These are phyloP conservation scores for Sporothrix inflata DNA, from an alignment of 2,329 filamentous ascomycete species.

Conservation along the genomic window DNA sequence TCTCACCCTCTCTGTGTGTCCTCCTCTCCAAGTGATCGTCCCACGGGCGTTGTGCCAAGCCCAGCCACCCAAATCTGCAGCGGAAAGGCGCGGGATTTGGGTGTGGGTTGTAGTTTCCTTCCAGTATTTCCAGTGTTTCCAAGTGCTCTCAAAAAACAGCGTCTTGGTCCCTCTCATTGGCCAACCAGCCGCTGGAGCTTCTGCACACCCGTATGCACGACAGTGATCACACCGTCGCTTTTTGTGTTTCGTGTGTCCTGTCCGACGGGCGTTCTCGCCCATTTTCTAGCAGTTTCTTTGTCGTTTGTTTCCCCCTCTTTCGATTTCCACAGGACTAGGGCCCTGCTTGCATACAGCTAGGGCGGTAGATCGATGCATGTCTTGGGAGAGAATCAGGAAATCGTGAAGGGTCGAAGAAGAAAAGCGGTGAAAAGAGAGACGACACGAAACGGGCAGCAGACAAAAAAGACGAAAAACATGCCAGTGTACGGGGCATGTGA, in stretches of 20 bases:
- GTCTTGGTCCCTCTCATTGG: conserved; percentile 8
- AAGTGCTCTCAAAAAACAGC: neutral
- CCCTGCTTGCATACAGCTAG: neutral
- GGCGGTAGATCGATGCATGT: conserved; percentile 6
- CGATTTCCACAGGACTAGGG: neutral
- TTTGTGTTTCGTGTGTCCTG: neutral
- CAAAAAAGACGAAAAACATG: neutral
- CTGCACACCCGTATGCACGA: conserved; percentile 9
- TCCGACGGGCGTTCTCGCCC: neutral
- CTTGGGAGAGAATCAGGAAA: conserved; percentile 8
- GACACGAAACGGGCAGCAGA: neutral
- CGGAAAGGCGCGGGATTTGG: conserved; percentile 6
- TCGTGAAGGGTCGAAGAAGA: neutral
- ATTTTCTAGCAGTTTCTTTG: neutral
- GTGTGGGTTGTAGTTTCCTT: neutral
- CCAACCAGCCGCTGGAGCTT: conserved; percentile 13
- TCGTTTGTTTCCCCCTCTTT: neutral
- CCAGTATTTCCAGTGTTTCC: neutral
- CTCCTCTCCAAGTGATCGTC: conserved; percentile 1
- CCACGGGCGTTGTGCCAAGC: neutral
- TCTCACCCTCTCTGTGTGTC: neutral
- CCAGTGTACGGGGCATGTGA: too few relatives aligned
- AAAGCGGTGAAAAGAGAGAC: conserved; percentile 10
- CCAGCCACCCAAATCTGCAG: neutral
- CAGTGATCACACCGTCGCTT: conserved; percentile 14